phyloP scores from a whole-genome alignment of 2,329 filamentous ascomycete genomes.

The Pyrenophora tritici-repentis region DNA sequence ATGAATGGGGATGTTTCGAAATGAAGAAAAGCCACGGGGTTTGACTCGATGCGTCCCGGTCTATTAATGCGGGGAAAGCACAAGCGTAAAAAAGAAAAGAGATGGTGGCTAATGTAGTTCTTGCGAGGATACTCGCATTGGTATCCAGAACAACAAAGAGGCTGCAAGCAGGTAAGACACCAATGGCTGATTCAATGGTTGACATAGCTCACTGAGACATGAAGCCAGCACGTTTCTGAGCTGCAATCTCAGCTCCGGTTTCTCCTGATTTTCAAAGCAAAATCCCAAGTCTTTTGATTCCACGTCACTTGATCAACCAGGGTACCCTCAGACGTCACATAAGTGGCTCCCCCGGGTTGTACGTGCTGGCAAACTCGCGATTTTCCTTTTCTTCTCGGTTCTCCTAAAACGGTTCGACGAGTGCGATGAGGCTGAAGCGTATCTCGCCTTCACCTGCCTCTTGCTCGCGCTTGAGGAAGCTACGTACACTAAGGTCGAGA shows the following conservation, averaged over 20 bases:
- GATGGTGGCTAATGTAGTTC: neutral
- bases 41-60: neutral
- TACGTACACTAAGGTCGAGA: constrained; percentile 69
- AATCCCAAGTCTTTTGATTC: neutral
- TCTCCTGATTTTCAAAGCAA: neutral
- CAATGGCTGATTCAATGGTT: constrained; percentile 11
- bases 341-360: neutral
- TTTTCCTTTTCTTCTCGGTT: neutral
- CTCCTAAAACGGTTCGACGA: constrained; percentile 59
- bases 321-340: neutral
- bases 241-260: no score
- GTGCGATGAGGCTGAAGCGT: constrained; percentile 66
- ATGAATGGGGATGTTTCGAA: neutral
- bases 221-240: neutral
- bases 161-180: constrained; percentile 32
- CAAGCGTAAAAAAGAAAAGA: constrained; percentile 2
- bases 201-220: constrained; percentile 20
- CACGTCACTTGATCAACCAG: no score
- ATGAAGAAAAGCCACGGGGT: neutral
- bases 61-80: neutral
- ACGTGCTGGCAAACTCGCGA: neutral
- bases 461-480: constrained; percentile 63
- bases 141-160: neutral
- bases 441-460: constrained; percentile 61
- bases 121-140: neutral